Evolutionary conservation across 192 early-diverging fungal species (phyloP).

Genomic region (Coemansia erecta): DNA sequence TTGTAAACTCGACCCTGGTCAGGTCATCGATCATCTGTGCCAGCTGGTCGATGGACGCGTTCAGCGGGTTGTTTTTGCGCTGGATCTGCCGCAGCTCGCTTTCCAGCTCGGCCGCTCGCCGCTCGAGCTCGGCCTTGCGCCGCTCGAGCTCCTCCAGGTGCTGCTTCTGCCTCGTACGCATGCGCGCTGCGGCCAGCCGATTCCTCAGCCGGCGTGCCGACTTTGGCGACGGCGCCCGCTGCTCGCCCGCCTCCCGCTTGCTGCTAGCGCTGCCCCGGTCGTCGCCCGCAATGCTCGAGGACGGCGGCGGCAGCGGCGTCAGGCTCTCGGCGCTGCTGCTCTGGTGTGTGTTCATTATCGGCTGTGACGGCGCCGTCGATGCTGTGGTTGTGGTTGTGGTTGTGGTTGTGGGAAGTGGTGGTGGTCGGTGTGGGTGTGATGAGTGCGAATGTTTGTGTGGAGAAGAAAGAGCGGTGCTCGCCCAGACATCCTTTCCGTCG

Average conservation of each 20-base stretch:
- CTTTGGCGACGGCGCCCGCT: slow-evolving; percentile 31
- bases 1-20: slow-evolving; percentile 37
- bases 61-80: slow-evolving; percentile 31
- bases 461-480: no score
- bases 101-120: slow-evolving; percentile 28
- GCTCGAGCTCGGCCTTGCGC: slow-evolving; percentile 34
- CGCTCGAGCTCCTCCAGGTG: slow-evolving; percentile 41
- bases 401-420: background rate
- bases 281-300: background rate
- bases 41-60: slow-evolving; percentile 31
- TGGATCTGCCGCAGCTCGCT: slow-evolving; percentile 27
- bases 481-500: no score
- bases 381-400: background rate
- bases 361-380: background rate
- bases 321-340: slow-evolving; percentile 6
- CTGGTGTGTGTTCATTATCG: slow-evolving; percentile 2
- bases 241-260: background rate
- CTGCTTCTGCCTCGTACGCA: slow-evolving; percentile 48
- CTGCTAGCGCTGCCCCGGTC: background rate
- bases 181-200: slow-evolving; percentile 39
- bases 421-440: no score
- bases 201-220: slow-evolving; percentile 36
- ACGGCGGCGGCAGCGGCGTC: no score
- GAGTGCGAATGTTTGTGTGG: no score
- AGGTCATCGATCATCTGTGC: slow-evolving; percentile 38